Evolutionary conservation across 345 rosid species (phyloP).

Genomic region (Eucalyptus pumila): DNA sequence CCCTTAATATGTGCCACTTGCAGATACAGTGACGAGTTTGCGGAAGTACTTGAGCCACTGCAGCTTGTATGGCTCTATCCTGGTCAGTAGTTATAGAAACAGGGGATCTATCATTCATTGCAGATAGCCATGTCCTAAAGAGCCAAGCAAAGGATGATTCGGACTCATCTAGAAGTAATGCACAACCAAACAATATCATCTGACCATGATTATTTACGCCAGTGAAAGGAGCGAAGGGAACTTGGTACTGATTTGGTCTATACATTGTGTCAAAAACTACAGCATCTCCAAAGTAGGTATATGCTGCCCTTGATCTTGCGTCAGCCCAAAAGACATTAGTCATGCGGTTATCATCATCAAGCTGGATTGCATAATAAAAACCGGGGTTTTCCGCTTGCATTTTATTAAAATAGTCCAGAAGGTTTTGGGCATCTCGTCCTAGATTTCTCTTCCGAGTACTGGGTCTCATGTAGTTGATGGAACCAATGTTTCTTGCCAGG

Average conservation of each 20-base stretch:
- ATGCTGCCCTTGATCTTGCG: constrained; percentile 62
- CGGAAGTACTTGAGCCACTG: constrained; percentile 45
- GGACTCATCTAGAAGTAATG: constrained; percentile 57
- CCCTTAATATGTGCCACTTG: constrained; percentile 66
- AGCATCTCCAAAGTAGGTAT: constrained; percentile 51
- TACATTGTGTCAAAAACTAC: constrained; percentile 58
- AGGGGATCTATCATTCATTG: constrained; percentile 44
- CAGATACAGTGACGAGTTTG: constrained; percentile 56
- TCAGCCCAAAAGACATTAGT: constrained; percentile 68
- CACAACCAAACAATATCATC: constrained; percentile 56
- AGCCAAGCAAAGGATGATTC: constrained; percentile 59
- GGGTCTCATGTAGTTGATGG: constrained; percentile 17
- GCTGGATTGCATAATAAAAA: constrained; percentile 59
- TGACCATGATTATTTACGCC: constrained; percentile 63
- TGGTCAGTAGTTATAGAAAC: constrained; percentile 57
- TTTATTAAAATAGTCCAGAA: constrained; percentile 47
- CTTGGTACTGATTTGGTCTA: constrained; percentile 57
- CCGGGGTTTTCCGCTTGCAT: constrained; percentile 63
- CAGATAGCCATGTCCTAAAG: constrained; percentile 48
- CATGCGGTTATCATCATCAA: constrained; percentile 51
- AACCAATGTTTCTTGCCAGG: constrained; percentile 7
- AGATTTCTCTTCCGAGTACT: constrained; percentile 30
- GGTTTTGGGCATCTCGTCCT: constrained; percentile 54
- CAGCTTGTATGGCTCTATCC: constrained; percentile 60
- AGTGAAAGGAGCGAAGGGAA: constrained; percentile 66